Evolutionary conservation across 441 rosid species (phyloP), one percentile per base, ranked within the genome.

Genomic region (Euphorbia corollata): DNA sequence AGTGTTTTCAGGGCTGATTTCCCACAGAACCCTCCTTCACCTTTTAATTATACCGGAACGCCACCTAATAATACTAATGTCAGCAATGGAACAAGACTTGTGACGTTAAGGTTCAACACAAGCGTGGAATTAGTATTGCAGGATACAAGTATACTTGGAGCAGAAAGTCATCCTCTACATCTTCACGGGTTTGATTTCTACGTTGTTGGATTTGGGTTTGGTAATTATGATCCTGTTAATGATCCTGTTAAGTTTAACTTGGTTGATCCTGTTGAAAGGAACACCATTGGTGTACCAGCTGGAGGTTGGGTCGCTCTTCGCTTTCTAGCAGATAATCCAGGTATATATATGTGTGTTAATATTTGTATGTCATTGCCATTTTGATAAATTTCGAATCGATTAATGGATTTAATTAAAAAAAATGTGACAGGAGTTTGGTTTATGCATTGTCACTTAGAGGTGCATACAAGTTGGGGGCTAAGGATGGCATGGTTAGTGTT

Each of bases 131-230:
- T 90, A 19, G 84, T 87, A 24, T 30, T 90, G 75, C 97, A 86
- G 38, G 95, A 68, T 67, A 88, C 92, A 1, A 86, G 84, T 65
- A 83, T 90, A 51, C 74, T 90, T 39, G 92, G 90, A 50, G 84
- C 84, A 2, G 92, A 90, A 65, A 84, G 87, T 65, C 97, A 88
- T 67, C 97, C 92, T 45, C 61, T 88, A 3, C 95, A 90, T 71
- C 76, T 86, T 38, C 96, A 86, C 74, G 89, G 96, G n/a, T 84
- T 58, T 68, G 85, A 86, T 65, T 84, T 87, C 71, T 89, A 63
- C 15, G 80, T 89, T 47, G 85, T 88, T 30, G 92, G 90, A 15
- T 84, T 77, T 71, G 92, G 87, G 15, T 82, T 80, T 13, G 96
- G 96, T 1, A 87, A 85, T 69, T 87, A 74, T 61, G 69, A 89